Conservation (phyloP, 164 flowering plant genomes). For the Aristolochia fimbriata region DNA sequence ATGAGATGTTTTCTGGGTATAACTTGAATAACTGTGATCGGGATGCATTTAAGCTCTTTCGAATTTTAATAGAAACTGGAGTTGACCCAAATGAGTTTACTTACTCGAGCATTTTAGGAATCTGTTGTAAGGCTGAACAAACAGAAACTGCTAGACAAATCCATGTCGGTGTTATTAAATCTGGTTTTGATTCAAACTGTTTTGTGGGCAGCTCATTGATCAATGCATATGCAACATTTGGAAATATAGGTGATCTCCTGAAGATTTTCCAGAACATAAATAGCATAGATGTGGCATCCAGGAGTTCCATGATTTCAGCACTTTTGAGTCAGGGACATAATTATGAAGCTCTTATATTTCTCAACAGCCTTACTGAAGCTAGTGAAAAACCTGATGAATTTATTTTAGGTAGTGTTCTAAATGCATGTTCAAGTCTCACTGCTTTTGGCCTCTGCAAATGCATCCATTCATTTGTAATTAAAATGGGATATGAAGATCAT, state of each 20-base stretch:
- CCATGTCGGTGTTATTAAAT: slow-evolving; percentile 30
- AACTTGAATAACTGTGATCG: slow-evolving; percentile 13
- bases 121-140: slow-evolving; percentile 21
- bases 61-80: slow-evolving; percentile 18
- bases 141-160: slow-evolving; percentile 21
- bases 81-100: slow-evolving; percentile 26
- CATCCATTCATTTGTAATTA: slow-evolving; percentile 31
- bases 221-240: slow-evolving; percentile 25
- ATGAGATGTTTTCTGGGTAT: slow-evolving; percentile 42
- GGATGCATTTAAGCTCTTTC: slow-evolving; percentile 26
- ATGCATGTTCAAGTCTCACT: slow-evolving; percentile 26
- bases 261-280: slow-evolving; percentile 20
- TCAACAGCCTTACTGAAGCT: slow-evolving; percentile 19
- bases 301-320: slow-evolving; percentile 42
- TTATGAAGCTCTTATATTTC: slow-evolving; percentile 24
- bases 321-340: slow-evolving; percentile 23
- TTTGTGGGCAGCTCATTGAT: slow-evolving; percentile 32
- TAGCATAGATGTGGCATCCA: slow-evolving; percentile 26
- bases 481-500: slow-evolving; percentile 30
- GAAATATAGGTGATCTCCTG: slow-evolving; percentile 17
- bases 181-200: slow-evolving; percentile 23
- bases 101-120: slow-evolving; percentile 23
- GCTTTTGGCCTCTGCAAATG: slow-evolving; percentile 26
- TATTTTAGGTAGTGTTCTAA: slow-evolving; percentile 35
- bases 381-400: slow-evolving; percentile 45